Evolutionary conservation across 805 yeast species (phyloP).

Genomic region (Wickerhamomyces rabaulensis): DNA sequence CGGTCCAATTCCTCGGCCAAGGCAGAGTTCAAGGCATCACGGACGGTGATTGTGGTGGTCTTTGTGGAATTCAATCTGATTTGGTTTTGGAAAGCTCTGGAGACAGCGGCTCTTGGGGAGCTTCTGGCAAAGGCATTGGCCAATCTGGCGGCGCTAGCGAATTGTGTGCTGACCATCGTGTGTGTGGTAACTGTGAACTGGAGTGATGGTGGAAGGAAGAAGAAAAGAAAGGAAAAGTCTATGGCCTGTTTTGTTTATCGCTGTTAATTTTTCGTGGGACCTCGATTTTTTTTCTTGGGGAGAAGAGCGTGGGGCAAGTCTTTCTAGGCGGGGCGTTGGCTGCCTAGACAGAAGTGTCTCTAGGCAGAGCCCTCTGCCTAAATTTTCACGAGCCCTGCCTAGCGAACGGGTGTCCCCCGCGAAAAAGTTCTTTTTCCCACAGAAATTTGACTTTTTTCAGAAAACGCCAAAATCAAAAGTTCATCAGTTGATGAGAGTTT

Average conservation of each 20-base stretch:
- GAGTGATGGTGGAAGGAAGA: not conserved
- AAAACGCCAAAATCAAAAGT: no score
- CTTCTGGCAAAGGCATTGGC: conserved; percentile 4
- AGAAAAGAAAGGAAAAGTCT: not conserved
- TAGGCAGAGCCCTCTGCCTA: no score
- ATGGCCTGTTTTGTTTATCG: not conserved
- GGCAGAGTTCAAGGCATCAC: conserved; percentile 95
- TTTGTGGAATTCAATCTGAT: conserved; percentile 18
- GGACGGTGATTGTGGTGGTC: conserved; percentile 66
- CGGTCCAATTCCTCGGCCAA: conserved; percentile 96
- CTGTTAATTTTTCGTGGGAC: not conserved
- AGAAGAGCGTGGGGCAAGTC: not conserved
- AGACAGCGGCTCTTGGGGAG: conserved; percentile 1
- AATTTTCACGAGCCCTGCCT: not conserved
- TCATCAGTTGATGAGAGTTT: not conserved
- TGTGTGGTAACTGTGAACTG: not conserved
- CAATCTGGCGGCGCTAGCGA: conserved; percentile 4
- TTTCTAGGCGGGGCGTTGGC: not conserved
- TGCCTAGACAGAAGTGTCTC: not conserved
- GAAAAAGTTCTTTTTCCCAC: not conserved
- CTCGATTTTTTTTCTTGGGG: not conserved
- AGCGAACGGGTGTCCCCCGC: not conserved
- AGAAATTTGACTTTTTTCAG: no score
- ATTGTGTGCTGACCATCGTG: not conserved
- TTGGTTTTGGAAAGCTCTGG: conserved; percentile 1